A percentile compares a stretch with the other conserved stretches of the same genome.
Evolutionary conservation across 768 basidiomycete species (phyloP).

Genomic region (Megacollybia marginata): DNA sequence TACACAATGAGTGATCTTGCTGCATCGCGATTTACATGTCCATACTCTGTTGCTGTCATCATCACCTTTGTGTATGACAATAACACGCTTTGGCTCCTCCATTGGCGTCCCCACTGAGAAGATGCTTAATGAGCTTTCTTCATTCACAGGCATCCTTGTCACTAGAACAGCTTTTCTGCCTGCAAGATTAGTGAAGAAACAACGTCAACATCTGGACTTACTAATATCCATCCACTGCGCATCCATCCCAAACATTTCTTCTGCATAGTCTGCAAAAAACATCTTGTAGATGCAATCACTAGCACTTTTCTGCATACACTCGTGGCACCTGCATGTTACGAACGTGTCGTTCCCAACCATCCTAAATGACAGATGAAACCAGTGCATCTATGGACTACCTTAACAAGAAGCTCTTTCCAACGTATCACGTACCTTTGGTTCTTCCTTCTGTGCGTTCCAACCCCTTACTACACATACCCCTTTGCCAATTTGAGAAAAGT

Average conservation of each 20-base stretch:
- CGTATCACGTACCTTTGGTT: neutral
- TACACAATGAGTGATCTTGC: neutral
- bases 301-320: neutral
- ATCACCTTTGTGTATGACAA: neutral
- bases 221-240: neutral
- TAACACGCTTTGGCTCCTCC: neutral
- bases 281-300: neutral
- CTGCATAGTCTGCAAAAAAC: neutral
- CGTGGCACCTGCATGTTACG: neutral
- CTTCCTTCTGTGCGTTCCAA: neutral
- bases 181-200: neutral
- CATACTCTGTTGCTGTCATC: neutral
- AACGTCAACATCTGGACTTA: neutral
- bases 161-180: neutral
- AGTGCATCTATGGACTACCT: neutral
- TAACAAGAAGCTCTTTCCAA: too few species aligned
- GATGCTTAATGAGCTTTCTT: neutral
- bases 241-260: neutral
- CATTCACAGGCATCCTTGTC: neutral
- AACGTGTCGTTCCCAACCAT: neutral
- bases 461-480: neutral
- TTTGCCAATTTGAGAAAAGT: neutral
- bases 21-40: neutral
- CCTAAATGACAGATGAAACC: neutral
- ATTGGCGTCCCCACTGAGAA: neutral